These are phyloP conservation scores for Cadophora malorum DNA, from an alignment of 2,329 filamentous ascomycete genomes.

Conservation along the genomic window DNA sequence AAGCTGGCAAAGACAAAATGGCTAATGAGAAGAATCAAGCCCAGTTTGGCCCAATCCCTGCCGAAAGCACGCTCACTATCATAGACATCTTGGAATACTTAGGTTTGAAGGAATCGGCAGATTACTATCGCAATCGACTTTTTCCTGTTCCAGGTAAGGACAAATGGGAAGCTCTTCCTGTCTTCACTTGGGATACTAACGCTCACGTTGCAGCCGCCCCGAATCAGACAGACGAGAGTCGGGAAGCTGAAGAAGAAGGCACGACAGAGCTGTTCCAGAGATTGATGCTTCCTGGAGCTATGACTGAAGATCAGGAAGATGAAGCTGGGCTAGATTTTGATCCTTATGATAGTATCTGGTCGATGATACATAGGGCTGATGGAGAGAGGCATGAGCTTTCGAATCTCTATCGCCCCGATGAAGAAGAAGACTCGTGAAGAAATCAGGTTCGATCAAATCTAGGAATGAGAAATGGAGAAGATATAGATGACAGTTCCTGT, in stretches of 20 bases:
- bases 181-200: no score
- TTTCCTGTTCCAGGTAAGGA: background rate
- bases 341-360: background rate
- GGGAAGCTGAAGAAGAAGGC: background rate
- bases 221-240: background rate
- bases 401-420: background rate
- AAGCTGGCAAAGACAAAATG: background rate
- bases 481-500: background rate
- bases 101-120: background rate
- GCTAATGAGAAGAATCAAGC: background rate
- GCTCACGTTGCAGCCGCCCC: background rate
- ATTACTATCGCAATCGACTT: conserved; percentile 9
- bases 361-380: background rate
- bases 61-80: conserved; percentile 17
- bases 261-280: background rate
- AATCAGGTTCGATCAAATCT: background rate
- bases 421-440: background rate
- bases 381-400: background rate
- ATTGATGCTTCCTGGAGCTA: background rate
- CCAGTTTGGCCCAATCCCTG: conserved; percentile 17
- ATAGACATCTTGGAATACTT: conserved; percentile 18
- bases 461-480: background rate
- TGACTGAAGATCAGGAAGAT: background rate
- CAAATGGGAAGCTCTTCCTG: no score
- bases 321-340: background rate